Evolutionary conservation across 106 monocot species (phyloP).

Genomic region (Dioscorea zingiberensis): DNA sequence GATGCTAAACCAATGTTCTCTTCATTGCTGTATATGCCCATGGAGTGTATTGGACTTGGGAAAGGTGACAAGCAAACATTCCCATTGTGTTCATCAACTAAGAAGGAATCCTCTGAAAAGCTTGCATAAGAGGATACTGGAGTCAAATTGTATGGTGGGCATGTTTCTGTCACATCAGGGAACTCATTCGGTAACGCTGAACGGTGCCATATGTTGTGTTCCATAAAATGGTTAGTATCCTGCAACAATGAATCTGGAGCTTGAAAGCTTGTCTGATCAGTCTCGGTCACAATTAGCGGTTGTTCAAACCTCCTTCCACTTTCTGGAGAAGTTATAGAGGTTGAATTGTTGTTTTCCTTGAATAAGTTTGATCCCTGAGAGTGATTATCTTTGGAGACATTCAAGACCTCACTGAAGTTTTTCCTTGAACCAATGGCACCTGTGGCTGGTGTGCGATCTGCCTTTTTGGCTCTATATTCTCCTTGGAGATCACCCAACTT

Average conservation of each 20-base stretch:
- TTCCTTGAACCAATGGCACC: conserved; percentile 5
- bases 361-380: not conserved
- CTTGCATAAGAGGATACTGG: conserved; percentile 14
- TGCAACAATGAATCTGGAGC: not conserved
- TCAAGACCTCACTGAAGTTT: not conserved
- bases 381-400: conserved; percentile 6
- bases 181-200: not conserved
- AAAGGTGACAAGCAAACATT: conserved; percentile 1
- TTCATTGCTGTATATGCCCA: conserved; percentile 13
- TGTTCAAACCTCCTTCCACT: conserved; percentile 1
- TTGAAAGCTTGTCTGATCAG: not conserved
- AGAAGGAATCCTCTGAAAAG: conserved; percentile 9
- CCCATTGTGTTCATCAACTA: conserved; percentile 6
- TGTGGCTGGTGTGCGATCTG: not conserved
- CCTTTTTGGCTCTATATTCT: conserved; percentile 19
- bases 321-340: conserved; percentile 6
- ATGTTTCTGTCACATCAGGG: not conserved
- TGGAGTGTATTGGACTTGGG: conserved; percentile 11
- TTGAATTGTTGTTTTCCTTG: conserved; percentile 9
- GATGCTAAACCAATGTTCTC: conserved; percentile 8
- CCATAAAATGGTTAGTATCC: not conserved
- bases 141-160: not conserved
- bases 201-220: not conserved
- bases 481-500: conserved; percentile 13
- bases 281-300: conserved; percentile 7